Evolutionary conservation across 1,139 yeast genomes (phyloP).

Genomic region (Taphrina wiesneri): DNA sequence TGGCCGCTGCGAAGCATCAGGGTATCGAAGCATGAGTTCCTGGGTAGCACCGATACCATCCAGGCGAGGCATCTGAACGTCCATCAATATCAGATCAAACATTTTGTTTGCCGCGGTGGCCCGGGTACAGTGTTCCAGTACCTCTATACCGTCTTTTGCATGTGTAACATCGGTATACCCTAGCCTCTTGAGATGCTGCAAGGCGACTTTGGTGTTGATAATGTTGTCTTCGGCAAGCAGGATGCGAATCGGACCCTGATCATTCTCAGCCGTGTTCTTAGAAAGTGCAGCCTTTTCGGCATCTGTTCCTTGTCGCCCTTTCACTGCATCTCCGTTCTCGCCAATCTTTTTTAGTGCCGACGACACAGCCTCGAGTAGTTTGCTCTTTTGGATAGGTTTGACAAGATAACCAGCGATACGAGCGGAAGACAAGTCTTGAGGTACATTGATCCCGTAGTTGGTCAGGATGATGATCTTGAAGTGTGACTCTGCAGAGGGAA

Average conservation of each 20-base stretch:
- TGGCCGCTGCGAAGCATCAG: constrained; percentile 2
- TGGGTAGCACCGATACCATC: constrained; percentile 56
- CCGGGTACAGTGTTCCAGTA: constrained; percentile 1
- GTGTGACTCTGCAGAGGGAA: background rate
- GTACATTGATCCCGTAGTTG: constrained; percentile 1
- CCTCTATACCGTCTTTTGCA: constrained; percentile 25
- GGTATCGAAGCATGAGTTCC: background rate
- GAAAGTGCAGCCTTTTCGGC: background rate
- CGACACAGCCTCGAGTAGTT: background rate
- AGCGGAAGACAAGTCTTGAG: constrained; percentile 7
- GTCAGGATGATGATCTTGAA: constrained; percentile 13
- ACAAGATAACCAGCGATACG: constrained; percentile 21
- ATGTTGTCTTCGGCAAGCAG: constrained; percentile 23
- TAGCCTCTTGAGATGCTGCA: constrained; percentile 18
- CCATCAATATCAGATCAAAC: constrained; percentile 79
- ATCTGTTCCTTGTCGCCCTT: background rate
- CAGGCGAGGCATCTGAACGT: constrained; percentile 92
- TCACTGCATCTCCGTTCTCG: background rate
- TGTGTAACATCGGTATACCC: constrained; percentile 10
- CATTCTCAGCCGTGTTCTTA: background rate
- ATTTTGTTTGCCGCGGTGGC: background rate
- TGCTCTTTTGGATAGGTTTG: constrained; percentile 5
- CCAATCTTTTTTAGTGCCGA: background rate
- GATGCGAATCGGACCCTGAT: background rate
- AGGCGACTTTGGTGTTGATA: constrained; percentile 19